These are phyloP conservation scores for Monoraphidium neglectum DNA, from an alignment of 139 green algal genomes.

Conservation along the genomic window DNA sequence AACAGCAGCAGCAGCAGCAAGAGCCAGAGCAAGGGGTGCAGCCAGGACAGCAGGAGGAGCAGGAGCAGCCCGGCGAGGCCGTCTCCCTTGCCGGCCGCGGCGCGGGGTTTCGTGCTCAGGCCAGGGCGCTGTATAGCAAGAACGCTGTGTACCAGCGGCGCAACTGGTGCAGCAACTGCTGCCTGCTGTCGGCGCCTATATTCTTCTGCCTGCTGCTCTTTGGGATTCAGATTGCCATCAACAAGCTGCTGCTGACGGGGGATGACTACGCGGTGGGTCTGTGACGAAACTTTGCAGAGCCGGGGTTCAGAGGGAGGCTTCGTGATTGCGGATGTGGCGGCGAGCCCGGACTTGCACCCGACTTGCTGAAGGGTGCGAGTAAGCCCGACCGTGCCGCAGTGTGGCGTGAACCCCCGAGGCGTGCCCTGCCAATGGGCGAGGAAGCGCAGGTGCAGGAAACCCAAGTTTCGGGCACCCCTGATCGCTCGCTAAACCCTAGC, in stretches of 20 bases:
- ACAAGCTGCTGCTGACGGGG: slow-evolving; percentile 32
- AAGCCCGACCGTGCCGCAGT: background rate
- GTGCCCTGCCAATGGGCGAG: background rate
- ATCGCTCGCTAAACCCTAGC: background rate
- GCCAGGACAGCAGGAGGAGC: background rate
- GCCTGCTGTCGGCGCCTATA: slow-evolving; percentile 60
- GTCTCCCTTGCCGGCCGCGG: background rate
- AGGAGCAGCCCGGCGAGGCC: background rate
- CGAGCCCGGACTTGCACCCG: too few species aligned
- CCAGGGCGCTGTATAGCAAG: slow-evolving; percentile 59
- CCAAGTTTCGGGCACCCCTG: background rate
- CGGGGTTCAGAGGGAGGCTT: background rate
- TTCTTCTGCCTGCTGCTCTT: slow-evolving; percentile 69
- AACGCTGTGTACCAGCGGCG: slow-evolving; percentile 60
- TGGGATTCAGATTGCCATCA: slow-evolving; percentile 51
- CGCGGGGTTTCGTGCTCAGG: slow-evolving; percentile 2
- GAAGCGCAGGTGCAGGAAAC: background rate
- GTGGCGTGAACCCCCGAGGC: background rate
- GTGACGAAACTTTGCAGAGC: background rate
- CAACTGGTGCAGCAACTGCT: slow-evolving; percentile 54
- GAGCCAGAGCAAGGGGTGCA: background rate
- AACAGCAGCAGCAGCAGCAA: background rate
- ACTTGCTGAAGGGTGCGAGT: background rate
- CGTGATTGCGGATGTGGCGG: too few species aligned
- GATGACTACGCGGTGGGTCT: slow-evolving; percentile 28